These are phyloP conservation scores for Cadophora malorum DNA, from an alignment of 2,329 filamentous ascomycete genomes.

Conservation along the genomic window DNA sequence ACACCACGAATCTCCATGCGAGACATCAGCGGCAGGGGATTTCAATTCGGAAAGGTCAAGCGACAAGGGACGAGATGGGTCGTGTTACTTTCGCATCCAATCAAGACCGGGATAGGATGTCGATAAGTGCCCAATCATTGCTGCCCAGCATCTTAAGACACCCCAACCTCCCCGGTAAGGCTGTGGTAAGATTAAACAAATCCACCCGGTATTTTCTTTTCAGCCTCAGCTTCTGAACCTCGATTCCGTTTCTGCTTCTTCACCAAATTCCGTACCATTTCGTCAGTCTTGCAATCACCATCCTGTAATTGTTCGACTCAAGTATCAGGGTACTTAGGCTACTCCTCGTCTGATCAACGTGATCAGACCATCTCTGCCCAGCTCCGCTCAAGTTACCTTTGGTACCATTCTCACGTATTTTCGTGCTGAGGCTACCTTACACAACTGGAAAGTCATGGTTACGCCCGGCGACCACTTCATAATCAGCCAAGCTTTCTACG, in stretches of 20 bases:
- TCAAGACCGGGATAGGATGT: slow-evolving; percentile 12
- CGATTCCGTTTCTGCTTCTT: neutral
- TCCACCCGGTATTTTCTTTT: slow-evolving; percentile 3
- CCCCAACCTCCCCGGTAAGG: slow-evolving; percentile 11
- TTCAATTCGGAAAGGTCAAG: neutral
- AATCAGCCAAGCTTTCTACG: slow-evolving; percentile 11
- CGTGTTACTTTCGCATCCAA: slow-evolving; percentile 1
- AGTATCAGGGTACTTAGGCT: neutral
- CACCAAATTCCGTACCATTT: neutral
- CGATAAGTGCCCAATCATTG: slow-evolving; percentile 17
- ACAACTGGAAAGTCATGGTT: slow-evolving; percentile 22
- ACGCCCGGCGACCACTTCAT: slow-evolving; percentile 1
- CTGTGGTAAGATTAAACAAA: slow-evolving; percentile 19
- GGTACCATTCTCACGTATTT: neutral
- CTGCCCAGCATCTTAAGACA: slow-evolving; percentile 12
- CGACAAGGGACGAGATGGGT: slow-evolving; percentile 1
- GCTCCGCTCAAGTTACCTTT: neutral
- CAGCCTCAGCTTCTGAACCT: slow-evolving; percentile 4
- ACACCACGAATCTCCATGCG: too few species aligned
- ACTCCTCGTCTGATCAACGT: neutral
- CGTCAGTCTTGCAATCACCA: neutral
- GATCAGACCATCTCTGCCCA: neutral
- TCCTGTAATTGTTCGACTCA: neutral
- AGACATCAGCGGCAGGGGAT: too few species aligned
- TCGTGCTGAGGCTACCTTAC: slow-evolving; percentile 11